Evolutionary conservation across 768 basidiomycete species (phyloP), one percentile per base, ranked within the genome.

Genomic region (Kwoniella sp.): DNA sequence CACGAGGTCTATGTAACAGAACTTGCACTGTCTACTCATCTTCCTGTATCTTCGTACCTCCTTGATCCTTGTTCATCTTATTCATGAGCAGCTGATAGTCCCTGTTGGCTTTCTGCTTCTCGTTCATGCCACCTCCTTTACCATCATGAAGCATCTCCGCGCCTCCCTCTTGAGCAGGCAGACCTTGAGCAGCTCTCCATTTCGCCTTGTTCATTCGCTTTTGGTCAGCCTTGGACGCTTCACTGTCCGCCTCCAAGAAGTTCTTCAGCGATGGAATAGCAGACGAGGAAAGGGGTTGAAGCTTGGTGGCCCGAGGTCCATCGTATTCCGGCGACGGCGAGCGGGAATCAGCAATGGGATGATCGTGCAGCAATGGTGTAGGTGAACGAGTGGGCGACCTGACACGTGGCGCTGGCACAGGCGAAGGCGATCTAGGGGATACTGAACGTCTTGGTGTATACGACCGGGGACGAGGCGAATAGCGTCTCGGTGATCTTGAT

Each of bases 211-310:
- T 84, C 68, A 89, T 87, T 68, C 84, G 86, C 68, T 88, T 84
- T 77, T 91, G 91, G 61, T 88, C 86, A 15, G 84, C 84, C 63
- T 85, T 85, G 67, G 85, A 86, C 4, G 85, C 86, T 17, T 86
- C 88, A 41, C 86, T 83, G 67, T 93, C 90, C 83, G 90, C 86
- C 5, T 88, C 89, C 41, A 97, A 82, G 65, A 96, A 84, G 29
- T 91, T 90, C 56, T 86, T 86, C 78, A 95, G 90, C 17, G 91
- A 92, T 34, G 91, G 90, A 20, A 94, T 73, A 7, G 87, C 85
- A 25, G 91, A 92, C n/a, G 90, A 89, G 56, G 85, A 83, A 17
- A 97, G 86, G 4, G 91, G 90, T 29, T 84, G 85, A 11, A 96
- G 86, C 41, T 88, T 87, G 4, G 66, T 62, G 2, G 55, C 58